These are phyloP conservation scores for Tilletia indica DNA, from an alignment of 1,284 basidiomycete species.

Conservation along the genomic window DNA sequence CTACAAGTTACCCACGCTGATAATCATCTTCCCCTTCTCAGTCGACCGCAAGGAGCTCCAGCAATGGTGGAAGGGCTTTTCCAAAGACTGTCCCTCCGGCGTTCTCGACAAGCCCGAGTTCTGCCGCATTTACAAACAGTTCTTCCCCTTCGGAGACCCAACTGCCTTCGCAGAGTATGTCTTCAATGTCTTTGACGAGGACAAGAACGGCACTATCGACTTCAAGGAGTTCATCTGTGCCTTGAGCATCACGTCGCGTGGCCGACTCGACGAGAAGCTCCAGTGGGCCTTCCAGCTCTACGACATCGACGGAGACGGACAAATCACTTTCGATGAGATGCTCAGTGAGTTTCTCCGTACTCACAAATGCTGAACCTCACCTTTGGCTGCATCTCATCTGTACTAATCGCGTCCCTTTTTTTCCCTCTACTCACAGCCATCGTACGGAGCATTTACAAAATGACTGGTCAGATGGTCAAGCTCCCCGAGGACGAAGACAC, in stretches of 20 bases:
- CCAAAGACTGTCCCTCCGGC: slow-evolving; percentile 97
- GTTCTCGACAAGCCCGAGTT: slow-evolving; percentile 96
- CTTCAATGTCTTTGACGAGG: slow-evolving; percentile 68
- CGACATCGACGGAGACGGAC: slow-evolving; percentile 92
- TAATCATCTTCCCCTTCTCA: slow-evolving; percentile 54
- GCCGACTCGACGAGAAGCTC: slow-evolving; percentile 93
- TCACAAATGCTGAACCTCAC: neutral
- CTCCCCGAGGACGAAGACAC: slow-evolving; percentile 96
- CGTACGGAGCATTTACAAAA: slow-evolving; percentile 54
- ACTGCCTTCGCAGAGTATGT: slow-evolving; percentile 96
- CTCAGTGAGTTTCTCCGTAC: slow-evolving; percentile 53
- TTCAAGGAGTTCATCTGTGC: slow-evolving; percentile 91
- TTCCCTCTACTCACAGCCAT: slow-evolving; percentile 36
- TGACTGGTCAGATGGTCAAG: slow-evolving; percentile 90
- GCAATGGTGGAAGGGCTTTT: slow-evolving; percentile 99
- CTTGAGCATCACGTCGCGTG: slow-evolving; percentile 87
- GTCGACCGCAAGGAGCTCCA: slow-evolving; percentile 99
- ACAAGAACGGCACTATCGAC: slow-evolving; percentile 54
- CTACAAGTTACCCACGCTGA: neutral
- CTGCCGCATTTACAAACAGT: slow-evolving; percentile 94
- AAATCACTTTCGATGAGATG: slow-evolving; percentile 98
- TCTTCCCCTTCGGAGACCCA: slow-evolving; percentile 99
- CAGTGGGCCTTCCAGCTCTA: slow-evolving; percentile 99
- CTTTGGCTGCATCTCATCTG: neutral
- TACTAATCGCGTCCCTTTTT: no score